These are phyloP conservation scores for Hirschioporus abietinus DNA, from an alignment of 768 basidiomycete species.

Conservation along the genomic window DNA sequence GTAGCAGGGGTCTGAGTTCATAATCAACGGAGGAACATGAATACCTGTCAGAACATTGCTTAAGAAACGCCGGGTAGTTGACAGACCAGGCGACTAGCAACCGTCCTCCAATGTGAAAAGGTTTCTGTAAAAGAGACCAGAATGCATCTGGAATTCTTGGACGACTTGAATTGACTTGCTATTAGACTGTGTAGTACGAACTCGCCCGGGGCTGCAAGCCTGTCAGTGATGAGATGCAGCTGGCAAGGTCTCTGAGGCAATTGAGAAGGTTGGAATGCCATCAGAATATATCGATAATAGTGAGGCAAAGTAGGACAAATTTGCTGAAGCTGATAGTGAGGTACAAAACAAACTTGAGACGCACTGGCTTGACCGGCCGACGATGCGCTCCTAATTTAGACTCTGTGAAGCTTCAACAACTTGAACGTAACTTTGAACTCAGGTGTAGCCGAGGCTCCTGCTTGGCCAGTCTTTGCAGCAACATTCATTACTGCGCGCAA, in stretches of 20 bases:
- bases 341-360: too few species aligned
- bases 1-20: slow-evolving; percentile 22
- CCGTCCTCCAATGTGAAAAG: slow-evolving; percentile 54
- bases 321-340: neutral
- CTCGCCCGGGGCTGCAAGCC: slow-evolving; percentile 64
- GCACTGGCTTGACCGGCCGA: neutral
- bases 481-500: neutral
- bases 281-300: neutral
- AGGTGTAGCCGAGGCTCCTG: too few species aligned
- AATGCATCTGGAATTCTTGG: slow-evolving; percentile 32
- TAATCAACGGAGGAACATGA: neutral
- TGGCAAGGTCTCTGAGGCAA: slow-evolving; percentile 46
- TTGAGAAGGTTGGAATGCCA: slow-evolving; percentile 42
- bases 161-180: slow-evolving; percentile 44
- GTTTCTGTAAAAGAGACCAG: slow-evolving; percentile 57
- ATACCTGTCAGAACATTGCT: neutral
- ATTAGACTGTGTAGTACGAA: slow-evolving; percentile 61
- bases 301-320: neutral
- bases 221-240: slow-evolving; percentile 62
- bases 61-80: neutral
- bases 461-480: neutral
- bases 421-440: too few species aligned
- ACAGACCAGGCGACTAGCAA: slow-evolving; percentile 60
- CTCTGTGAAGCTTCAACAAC: too few species aligned
- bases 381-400: neutral